Evolutionary conservation across 2,329 filamentous ascomycete genomes (phyloP).

Genomic region (Phialemonium atrogriseum): DNA sequence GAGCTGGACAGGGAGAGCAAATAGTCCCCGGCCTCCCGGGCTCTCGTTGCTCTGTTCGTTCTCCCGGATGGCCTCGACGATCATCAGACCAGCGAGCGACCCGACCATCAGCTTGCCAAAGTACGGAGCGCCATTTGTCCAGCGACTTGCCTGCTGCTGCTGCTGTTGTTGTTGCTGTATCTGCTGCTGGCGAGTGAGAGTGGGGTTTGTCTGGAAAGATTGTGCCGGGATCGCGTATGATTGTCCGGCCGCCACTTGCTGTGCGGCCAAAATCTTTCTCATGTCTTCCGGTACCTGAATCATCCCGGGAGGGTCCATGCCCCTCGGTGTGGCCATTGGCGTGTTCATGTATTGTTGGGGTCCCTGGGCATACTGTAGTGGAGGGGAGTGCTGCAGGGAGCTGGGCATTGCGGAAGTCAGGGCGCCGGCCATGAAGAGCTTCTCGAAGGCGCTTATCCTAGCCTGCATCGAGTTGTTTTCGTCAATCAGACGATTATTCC

Average conservation of each 20-base stretch:
- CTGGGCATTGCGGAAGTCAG: slow-evolving; percentile 52
- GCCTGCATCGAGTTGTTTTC: slow-evolving; percentile 75
- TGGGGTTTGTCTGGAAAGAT: slow-evolving; percentile 29
- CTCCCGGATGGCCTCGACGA: slow-evolving; percentile 70
- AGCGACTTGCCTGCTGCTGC: slow-evolving; percentile 38
- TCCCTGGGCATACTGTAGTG: slow-evolving; percentile 42
- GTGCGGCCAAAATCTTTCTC: slow-evolving; percentile 50
- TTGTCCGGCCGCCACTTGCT: slow-evolving; percentile 43
- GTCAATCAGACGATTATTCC: slow-evolving; percentile 72
- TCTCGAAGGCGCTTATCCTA: slow-evolving; percentile 66
- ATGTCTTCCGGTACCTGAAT: slow-evolving; percentile 60
- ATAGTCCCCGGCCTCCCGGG: slow-evolving; percentile 58
- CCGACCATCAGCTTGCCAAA: slow-evolving; percentile 83
- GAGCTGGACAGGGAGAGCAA: slow-evolving; percentile 53
- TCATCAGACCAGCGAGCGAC: slow-evolving; percentile 84
- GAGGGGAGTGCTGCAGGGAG: slow-evolving; percentile 45
- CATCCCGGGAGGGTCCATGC: slow-evolving; percentile 44
- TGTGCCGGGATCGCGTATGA: slow-evolving; percentile 39
- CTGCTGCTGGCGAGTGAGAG: slow-evolving; percentile 45
- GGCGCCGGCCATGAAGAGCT: slow-evolving; percentile 71
- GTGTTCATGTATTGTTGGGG: slow-evolving; percentile 32
- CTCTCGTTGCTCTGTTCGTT: slow-evolving; percentile 56
- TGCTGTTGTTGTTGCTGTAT: slow-evolving; percentile 44
- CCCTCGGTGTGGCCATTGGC: slow-evolving; percentile 31
- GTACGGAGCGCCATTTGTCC: slow-evolving; percentile 49